phyloP scores from a whole-genome alignment of 768 basidiomycete genomes.

The Holtermannia corniformis region DNA sequence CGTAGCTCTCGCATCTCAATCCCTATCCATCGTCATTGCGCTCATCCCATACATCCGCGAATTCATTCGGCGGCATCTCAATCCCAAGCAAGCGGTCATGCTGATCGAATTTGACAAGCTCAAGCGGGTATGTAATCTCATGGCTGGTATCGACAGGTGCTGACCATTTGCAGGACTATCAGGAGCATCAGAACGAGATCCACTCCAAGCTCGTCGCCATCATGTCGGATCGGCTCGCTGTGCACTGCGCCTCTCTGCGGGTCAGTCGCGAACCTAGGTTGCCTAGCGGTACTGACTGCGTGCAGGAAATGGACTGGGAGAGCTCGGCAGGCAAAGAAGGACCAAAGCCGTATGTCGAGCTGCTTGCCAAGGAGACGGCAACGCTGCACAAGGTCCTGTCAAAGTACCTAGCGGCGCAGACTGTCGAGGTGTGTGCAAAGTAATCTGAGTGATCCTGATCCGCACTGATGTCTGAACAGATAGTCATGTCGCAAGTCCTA shows the following conservation, averaged over 20 bases:
- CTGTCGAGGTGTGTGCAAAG: constrained; percentile 67
- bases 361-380: constrained; percentile 86
- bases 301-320: constrained; percentile 68
- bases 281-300: neutral
- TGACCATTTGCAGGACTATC: constrained; percentile 81
- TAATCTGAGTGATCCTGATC: no score
- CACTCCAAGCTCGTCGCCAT: constrained; percentile 95
- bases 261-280: no score
- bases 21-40: constrained; percentile 83
- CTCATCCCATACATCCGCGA: constrained; percentile 95
- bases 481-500: constrained; percentile 91
- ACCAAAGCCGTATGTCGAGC: constrained; percentile 63
- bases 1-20: constrained; percentile 87
- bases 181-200: constrained; percentile 99
- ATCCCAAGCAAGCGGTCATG: constrained; percentile 90
- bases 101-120: constrained; percentile 96
- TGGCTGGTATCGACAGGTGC: no score
- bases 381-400: constrained; percentile 92
- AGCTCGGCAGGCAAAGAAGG: constrained; percentile 36
- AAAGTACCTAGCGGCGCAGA: constrained; percentile 65
- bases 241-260: constrained; percentile 74
- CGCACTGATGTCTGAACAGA: constrained; percentile 45
- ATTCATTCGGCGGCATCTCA: constrained; percentile 84
- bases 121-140: constrained; percentile 57
- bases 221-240: constrained; percentile 86